Base-by-base conservation (phyloP, 2,329 filamentous ascomycete species). In the Teratosphaeria zuluensis region DNA sequence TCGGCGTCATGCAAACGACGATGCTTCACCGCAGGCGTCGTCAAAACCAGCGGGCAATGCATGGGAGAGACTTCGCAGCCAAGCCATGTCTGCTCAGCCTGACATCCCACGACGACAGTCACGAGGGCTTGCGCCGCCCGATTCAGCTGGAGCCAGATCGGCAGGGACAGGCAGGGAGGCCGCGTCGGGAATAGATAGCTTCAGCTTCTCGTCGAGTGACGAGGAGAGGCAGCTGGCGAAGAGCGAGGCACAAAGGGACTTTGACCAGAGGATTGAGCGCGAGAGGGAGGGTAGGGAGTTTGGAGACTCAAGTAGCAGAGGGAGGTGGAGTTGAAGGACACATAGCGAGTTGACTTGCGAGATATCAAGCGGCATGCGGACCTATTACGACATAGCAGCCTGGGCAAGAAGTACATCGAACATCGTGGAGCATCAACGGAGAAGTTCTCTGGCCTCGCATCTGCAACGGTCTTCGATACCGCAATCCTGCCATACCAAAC, bases 281-380 rank as follows among this genome's bases (percentile, higher is more conserved):
- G 80, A 81, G 62, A 68, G 80, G 56, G 72, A 73, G 56, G 79
- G 77, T 0, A 73, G 72, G n/a, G 72, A 76, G 55, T 78, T 78
- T 59, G 61, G 65, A 4, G 68, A 68, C 32, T 56, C 55, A 9
- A 24, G 48, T 54, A 51, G 57, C 30, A 35, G 56, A 38, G 58
- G 51, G 19, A 52, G 54, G 51, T 58, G 54, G 54, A 55, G 21
- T 19, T 55, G 31, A 42, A n/a, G 16, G 16, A 48, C 9, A 21
- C 16, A 19, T 48, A 9, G 42, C 19, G 19, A n/a, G 3, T 19
- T 21, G 16, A 21, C 21, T 2, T 28, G 24, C 24, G 42, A 21
- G n/a, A n/a, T 8, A 16, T 4, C 9, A 42, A 42, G 35, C 35
- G 11, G 35, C 35, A 42, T 4, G 11, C 12, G 35, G 35, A 42